Evolutionary conservation across 495 filamentous ascomycete species (phyloP).

Genomic region (Oidiodendron maius): DNA sequence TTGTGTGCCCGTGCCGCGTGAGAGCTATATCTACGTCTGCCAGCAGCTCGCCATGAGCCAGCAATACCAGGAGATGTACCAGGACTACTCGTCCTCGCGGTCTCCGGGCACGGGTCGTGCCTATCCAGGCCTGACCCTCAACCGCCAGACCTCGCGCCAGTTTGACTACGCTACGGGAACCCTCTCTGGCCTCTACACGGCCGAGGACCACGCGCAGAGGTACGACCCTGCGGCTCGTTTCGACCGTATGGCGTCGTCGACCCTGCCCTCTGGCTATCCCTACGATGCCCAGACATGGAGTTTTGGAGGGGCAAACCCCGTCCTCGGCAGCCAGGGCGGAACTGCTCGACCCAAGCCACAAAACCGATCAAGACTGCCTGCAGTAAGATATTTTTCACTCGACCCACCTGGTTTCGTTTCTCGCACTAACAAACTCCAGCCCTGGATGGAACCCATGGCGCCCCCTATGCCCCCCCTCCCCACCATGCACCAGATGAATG

Average conservation of each 20-base stretch:
- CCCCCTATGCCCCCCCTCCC: conserved; percentile 18
- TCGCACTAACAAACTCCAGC: conserved; percentile 25
- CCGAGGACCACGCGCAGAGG: conserved; percentile 49
- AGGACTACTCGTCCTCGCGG: conserved; percentile 26
- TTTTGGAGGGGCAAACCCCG: conserved; percentile 39
- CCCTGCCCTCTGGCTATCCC: conserved; percentile 29
- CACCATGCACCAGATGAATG: conserved; percentile 17
- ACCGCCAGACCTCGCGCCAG: conserved; percentile 61
- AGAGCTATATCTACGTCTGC: not conserved
- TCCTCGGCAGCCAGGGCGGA: conserved; percentile 30
- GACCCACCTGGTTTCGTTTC: not conserved
- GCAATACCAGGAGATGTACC: conserved; percentile 45
- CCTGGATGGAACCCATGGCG: conserved; percentile 38
- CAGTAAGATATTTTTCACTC: conserved; percentile 30
- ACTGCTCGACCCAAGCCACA: conserved; percentile 34
- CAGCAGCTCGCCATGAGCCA: conserved; percentile 44
- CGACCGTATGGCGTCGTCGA: conserved; percentile 39
- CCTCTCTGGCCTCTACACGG: conserved; percentile 39
- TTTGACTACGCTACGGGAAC: conserved; percentile 54
- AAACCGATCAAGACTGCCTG: conserved; percentile 37
- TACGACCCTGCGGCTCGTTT: conserved; percentile 52
- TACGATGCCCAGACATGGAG: conserved; percentile 45
- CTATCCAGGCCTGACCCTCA: conserved; percentile 52
- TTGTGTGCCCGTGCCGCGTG: conserved; percentile 22
- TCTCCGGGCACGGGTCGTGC: conserved; percentile 36